Conservation (phyloP, 163 green algal species). For the Volvox carteri region DNA sequence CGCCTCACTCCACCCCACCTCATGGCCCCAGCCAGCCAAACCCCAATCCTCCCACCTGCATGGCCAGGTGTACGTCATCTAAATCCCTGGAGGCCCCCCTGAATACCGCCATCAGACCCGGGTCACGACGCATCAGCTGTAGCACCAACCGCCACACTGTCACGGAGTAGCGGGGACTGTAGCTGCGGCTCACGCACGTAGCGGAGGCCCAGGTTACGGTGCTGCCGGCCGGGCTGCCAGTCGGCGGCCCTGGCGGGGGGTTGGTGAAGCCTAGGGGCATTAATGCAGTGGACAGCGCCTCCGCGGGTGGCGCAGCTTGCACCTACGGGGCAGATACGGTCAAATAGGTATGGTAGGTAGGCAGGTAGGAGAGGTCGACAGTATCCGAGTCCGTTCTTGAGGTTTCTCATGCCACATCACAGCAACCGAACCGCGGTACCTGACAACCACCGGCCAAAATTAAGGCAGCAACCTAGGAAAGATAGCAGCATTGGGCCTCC, state of each 20-base stretch:
- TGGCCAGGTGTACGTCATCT: background rate
- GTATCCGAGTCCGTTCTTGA: too few relatives aligned
- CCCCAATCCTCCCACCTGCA: slow-evolving; percentile 30
- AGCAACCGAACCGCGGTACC: too few relatives aligned
- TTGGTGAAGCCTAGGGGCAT: background rate
- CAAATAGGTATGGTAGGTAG: too few relatives aligned
- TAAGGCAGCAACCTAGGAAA: too few relatives aligned
- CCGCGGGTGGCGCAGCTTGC: background rate
- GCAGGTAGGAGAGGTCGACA: too few relatives aligned
- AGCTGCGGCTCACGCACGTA: background rate
- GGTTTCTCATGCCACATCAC: too few relatives aligned
- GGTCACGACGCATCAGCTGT: slow-evolving; percentile 41
- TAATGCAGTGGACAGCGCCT: slow-evolving; percentile 15
- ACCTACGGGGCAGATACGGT: background rate
- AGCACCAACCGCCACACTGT: slow-evolving; percentile 47
- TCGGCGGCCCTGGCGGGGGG: too few relatives aligned
- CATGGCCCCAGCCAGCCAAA: too few relatives aligned
- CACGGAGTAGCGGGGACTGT: slow-evolving; percentile 14
- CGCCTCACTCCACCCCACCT: too few relatives aligned
- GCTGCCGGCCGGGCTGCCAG: background rate
- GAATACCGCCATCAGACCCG: background rate
- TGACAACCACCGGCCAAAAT: too few relatives aligned
- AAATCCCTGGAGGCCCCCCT: background rate
- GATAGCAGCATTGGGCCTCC: too few relatives aligned
- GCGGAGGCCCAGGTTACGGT: background rate